A percentile compares a stretch with the other conserved stretches of the same genome.
Evolutionary conservation across 139 green algal genomes (phyloP).

Genomic region (Coelastrella sp.): DNA sequence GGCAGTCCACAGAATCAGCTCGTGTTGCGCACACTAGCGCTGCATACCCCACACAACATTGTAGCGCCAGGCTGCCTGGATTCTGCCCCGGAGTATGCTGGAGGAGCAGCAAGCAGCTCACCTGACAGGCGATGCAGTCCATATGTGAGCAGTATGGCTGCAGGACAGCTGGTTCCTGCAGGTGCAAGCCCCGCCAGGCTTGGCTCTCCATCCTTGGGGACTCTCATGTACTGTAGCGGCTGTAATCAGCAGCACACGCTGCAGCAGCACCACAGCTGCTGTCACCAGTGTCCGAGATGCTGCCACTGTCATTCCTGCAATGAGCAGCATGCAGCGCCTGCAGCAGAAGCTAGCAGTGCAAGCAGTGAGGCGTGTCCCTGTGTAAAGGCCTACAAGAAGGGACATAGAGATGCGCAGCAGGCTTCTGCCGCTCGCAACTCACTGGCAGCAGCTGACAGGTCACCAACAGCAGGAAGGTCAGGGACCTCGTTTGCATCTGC

Average conservation of each 20-base stretch:
- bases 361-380: conserved; percentile 17
- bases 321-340: not conserved
- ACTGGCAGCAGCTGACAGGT: not conserved
- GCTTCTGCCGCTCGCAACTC: not conserved
- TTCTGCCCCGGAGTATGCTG: not conserved
- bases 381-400: conserved; percentile 39
- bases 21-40: conserved; percentile 2
- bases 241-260: conserved; percentile 20
- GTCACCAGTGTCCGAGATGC: not conserved
- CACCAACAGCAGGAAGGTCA: not conserved
- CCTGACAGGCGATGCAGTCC: not conserved
- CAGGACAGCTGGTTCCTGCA: not conserved
- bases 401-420: not conserved
- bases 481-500: not conserved
- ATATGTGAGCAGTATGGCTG: not conserved
- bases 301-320: not conserved
- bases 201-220: not conserved
- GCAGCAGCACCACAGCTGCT: conserved; percentile 33
- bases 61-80: not conserved
- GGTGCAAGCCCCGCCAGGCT: not conserved
- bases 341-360: not conserved
- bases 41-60: conserved; percentile 21
- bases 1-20: conserved; percentile 38
- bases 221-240: not conserved
- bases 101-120: not conserved